Base-by-base conservation (phyloP, 176 grass and related monocot genomes). In the Eleusine indica region DNA sequence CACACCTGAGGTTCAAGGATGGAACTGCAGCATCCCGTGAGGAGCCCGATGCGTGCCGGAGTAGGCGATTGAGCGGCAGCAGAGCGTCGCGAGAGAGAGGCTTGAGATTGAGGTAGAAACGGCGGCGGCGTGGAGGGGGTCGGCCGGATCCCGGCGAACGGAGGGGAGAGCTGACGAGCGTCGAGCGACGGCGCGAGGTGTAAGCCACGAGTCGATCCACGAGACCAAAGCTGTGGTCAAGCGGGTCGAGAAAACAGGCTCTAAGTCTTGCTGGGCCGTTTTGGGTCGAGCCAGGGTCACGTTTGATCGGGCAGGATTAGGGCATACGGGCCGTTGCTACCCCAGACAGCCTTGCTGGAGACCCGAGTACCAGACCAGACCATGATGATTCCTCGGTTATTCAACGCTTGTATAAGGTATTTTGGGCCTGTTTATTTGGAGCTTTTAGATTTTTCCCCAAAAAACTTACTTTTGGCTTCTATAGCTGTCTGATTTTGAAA, bases 151-250 rank as follows among this genome's bases (percentile, higher is more conserved):
- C 56, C 56, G 58, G n/a, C 8, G 58, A 62, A 11, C 58, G 9
- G 58, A 22, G 58, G n/a, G 58, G n/a, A n/a, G n/a, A 10, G 57
- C 21, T 25, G 21, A 61, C 19, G 57, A 28, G 53, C 53, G 21
- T 9, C 7, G 57, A 28, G 18, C 53, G 21, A 60, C 21, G 57
- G 57, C 18, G 53, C 56, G 58, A 28, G n/a, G n/a, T 28, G 7
- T 47, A 62, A 62, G 58, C n/a, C n/a, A 62, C 58, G 21, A 25
- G 58, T 62, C 58, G 58, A 62, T 62, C 58, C 58, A 61, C 57
- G 21, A 7, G 56, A 60, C 7, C 57, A 9, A 60, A 62, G 58
- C n/a, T 25, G 58, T 25, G 8, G 58, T 28, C 58, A 10, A 28
- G 58, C 58, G 58, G n/a, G 25, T 12, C 58, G n/a, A 25, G 58